Base-by-base conservation (phyloP, 768 basidiomycete species). In the Phanerodontia chrysosporium region DNA sequence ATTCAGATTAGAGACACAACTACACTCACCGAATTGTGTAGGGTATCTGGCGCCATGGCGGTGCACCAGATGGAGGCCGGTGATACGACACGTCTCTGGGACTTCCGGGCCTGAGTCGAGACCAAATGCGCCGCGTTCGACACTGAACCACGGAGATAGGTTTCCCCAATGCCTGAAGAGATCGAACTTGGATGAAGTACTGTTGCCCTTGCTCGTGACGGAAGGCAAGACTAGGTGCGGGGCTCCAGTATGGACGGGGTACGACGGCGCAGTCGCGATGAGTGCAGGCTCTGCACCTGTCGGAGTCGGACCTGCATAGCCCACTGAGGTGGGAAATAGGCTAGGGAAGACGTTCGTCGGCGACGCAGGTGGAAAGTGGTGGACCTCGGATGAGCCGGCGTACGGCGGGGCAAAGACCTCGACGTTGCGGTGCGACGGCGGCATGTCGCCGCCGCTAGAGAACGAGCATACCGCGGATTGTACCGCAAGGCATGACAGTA, bases 141-240 rank as follows among this genome's bases (percentile, higher is more conserved):
- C 84, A 62, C 86, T 90, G 69, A 87, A 93, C 92, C 92, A 94
- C 12, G 92, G 92, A 1, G 87, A 87, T 44, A 92, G 70, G 66
- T 92, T 93, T 0, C 92, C 92, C 92, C 92, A 94, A 45, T 83
- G 80, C 68, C 78, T 82, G 72, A 92, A 84, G 45, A 93, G 65
- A 66, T 87, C 82, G 63, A 90, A 92, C 10, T 75, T 60, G 65
- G 27, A 58, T 51, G 45, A 54, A 12, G 51, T 52, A 16, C 61
- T 64, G 52, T 53, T 39, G 32, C 52, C 52, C 27, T 70, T 66
- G 21, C 64, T 64, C 61, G 80, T 57, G 3, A 68, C 59, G 3
- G 74, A 63, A 1, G 88, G 85, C n/a, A 70, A 71, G 29, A 90
- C 76, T 46, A 92, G 81, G 49, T 84, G 77, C 2, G 86, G 77